Percentiles rank a stretch among this genome's conserved stretches.
Conservation (phyloP, 495 filamentous ascomycete genomes). For the Trichoderma virens region DNA sequence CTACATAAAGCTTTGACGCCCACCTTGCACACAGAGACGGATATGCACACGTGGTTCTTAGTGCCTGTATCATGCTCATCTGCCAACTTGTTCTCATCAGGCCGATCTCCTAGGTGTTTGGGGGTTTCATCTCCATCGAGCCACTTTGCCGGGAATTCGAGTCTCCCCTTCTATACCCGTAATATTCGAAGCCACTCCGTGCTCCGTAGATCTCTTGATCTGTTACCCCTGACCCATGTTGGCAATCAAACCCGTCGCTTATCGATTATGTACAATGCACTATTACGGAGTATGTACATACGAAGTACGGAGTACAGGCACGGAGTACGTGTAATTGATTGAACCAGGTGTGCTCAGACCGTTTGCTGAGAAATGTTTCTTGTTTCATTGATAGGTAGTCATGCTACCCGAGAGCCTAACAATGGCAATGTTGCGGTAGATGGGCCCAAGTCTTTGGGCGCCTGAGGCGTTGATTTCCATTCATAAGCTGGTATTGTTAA, state of each 20-base stretch:
- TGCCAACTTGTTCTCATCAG: background rate
- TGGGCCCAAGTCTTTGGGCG: too few species aligned
- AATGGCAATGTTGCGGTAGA: background rate
- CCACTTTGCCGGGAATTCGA: background rate
- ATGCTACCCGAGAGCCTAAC: background rate
- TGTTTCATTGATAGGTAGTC: background rate
- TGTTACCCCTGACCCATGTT: conserved; percentile 1
- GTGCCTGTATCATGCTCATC: too few species aligned
- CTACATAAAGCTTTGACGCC: too few species aligned
- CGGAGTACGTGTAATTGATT: background rate
- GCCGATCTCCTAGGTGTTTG: background rate
- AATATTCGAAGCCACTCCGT: background rate
- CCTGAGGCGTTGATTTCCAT: too few species aligned
- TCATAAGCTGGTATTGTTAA: too few species aligned
- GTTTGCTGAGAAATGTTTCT: background rate
- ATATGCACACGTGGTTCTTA: too few species aligned
- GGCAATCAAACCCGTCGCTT: conserved; percentile 7
- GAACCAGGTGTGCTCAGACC: conserved; percentile 2
- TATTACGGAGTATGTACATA: background rate
- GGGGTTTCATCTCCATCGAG: background rate
- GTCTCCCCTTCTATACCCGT: background rate
- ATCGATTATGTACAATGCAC: conserved; percentile 7
- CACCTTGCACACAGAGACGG: too few species aligned
- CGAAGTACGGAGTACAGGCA: background rate
- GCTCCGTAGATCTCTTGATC: conserved; percentile 3